phyloP scores from a whole-genome alignment of 371 early-diverging fungal species.

The Rhizopus microsporus region DNA sequence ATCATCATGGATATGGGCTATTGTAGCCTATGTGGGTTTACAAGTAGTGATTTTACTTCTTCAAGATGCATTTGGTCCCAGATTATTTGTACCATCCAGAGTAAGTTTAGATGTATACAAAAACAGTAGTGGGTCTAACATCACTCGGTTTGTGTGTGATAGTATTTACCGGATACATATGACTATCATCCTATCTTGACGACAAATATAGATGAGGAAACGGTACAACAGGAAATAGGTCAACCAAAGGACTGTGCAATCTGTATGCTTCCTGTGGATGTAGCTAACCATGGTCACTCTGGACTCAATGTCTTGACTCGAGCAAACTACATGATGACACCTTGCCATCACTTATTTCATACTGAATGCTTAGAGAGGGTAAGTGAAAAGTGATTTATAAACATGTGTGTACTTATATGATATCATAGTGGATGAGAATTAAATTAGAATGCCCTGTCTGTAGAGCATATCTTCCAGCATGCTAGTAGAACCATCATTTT shows the following conservation, averaged over 20 bases:
- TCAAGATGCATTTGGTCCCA: conserved; percentile 73
- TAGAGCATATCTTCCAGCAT: conserved; percentile 64
- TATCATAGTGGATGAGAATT: conserved; percentile 76
- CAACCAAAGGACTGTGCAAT: conserved; percentile 67
- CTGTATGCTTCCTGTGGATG: conserved; percentile 72
- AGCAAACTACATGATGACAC: conserved; percentile 78
- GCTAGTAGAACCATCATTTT: conserved; percentile 16
- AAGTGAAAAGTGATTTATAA: conserved; percentile 13
- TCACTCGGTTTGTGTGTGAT: conserved; percentile 1
- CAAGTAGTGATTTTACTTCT: conserved; percentile 64
- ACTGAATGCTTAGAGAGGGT: conserved; percentile 74
- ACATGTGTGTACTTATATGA: not conserved
- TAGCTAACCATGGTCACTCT: conserved; percentile 33
- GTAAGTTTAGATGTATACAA: conserved; percentile 29
- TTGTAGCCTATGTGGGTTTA: conserved; percentile 57
- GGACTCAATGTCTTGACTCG: conserved; percentile 54
- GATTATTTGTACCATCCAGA: conserved; percentile 73
- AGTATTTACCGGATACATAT: conserved; percentile 71
- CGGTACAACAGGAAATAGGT: not conserved
- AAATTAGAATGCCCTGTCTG: conserved; percentile 82
- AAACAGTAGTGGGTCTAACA: not conserved
- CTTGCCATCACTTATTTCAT: conserved; percentile 83
- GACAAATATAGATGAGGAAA: conserved; percentile 48
- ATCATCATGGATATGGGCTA: conserved; percentile 53
- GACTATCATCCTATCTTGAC: conserved; percentile 70